phyloP scores from a whole-genome alignment of 805 yeast species.

The Cyberlindnera nakhonratchasimensis region DNA sequence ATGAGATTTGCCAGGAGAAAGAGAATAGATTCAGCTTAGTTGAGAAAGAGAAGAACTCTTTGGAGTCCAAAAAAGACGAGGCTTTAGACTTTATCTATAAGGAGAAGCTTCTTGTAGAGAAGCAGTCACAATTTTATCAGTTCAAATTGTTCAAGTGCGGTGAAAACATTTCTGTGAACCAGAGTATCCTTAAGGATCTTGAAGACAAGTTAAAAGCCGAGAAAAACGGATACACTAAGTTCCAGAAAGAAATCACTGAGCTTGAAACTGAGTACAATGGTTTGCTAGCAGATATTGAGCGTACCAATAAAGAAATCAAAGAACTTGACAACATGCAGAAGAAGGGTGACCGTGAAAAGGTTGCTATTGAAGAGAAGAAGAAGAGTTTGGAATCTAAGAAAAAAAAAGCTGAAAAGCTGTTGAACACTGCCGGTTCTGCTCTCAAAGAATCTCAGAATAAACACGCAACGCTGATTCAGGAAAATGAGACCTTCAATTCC shows the following conservation, averaged over 20 bases:
- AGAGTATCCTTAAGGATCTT: constrained; percentile 36
- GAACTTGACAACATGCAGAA: constrained; percentile 35
- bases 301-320: constrained; percentile 27
- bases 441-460: constrained; percentile 44
- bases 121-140: constrained; percentile 57
- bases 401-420: constrained; percentile 54
- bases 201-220: constrained; percentile 43
- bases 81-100: constrained; percentile 63
- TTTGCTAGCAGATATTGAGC: constrained; percentile 24
- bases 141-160: constrained; percentile 40
- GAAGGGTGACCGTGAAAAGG: constrained; percentile 52
- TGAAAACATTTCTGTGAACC: constrained; percentile 37
- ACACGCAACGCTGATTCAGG: constrained; percentile 42
- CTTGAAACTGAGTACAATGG: constrained; percentile 31
- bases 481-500: constrained; percentile 39
- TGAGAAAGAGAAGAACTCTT: constrained; percentile 62
- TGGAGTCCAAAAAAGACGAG: constrained; percentile 61
- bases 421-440: constrained; percentile 44
- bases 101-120: constrained; percentile 57
- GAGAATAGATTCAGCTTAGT: constrained; percentile 77
- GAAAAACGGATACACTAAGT: constrained; percentile 37
- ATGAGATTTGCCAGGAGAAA: constrained; percentile 78
- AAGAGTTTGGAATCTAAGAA: constrained; percentile 60
- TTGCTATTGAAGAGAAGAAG: constrained; percentile 70
- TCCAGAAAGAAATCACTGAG: constrained; percentile 35